These are phyloP conservation scores for Aspergillus novofumigatus DNA, from an alignment of 2,329 filamentous ascomycete species.

Conservation along the genomic window DNA sequence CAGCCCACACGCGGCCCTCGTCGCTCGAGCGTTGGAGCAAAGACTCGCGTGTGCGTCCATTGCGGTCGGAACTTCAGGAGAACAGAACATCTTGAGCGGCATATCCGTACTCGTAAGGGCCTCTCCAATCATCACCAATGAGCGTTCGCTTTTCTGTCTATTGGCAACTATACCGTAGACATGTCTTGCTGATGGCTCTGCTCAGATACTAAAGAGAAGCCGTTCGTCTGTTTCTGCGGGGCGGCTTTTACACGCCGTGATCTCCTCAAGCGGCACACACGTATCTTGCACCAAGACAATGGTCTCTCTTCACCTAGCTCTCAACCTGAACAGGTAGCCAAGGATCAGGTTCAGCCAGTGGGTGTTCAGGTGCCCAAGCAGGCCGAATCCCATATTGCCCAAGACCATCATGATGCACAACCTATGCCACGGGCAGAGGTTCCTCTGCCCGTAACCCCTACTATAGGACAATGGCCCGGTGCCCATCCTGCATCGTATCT, in stretches of 20 bases:
- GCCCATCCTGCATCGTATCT: constrained; percentile 24
- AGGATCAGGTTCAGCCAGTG: constrained; percentile 17
- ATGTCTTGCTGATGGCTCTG: constrained; percentile 8
- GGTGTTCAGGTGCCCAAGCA: constrained; percentile 11
- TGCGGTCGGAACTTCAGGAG: constrained; percentile 32
- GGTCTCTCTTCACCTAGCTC: constrained; percentile 26
- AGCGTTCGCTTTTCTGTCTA: background rate
- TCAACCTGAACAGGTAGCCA: constrained; percentile 18
- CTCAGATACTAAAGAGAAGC: constrained; percentile 34
- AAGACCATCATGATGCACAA: constrained; percentile 4
- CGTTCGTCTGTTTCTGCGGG: constrained; percentile 34
- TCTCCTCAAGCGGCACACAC: constrained; percentile 32
- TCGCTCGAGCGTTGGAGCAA: constrained; percentile 23
- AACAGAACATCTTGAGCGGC: constrained; percentile 34
- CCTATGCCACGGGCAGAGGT: constrained; percentile 16
- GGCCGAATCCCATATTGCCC: constrained; percentile 14
- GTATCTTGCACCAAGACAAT: constrained; percentile 30
- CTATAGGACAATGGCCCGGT: constrained; percentile 25
- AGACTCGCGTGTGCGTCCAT: constrained; percentile 30
- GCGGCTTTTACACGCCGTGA: constrained; percentile 34
- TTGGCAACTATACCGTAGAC: background rate
- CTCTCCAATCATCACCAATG: background rate
- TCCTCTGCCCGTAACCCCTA: constrained; percentile 19
- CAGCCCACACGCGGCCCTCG: constrained; percentile 21
- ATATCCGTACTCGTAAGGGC: constrained; percentile 32